A percentile compares a stretch with the other conserved stretches of the same genome.
Evolutionary conservation across 2,329 filamentous ascomycete genomes (phyloP).

Genomic region (Hymenoscyphus infarciens): DNA sequence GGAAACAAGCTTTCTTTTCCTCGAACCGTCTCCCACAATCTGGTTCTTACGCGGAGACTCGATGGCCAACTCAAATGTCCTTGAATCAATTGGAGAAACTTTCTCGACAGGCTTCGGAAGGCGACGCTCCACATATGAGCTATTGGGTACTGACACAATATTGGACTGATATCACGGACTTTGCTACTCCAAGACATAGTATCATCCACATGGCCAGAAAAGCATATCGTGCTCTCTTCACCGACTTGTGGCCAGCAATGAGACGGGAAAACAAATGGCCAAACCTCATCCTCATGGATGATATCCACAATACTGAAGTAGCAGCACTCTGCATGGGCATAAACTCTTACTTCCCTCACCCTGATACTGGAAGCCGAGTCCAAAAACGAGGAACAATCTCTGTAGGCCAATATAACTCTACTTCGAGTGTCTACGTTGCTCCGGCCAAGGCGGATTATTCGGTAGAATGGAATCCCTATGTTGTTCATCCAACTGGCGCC

Average conservation of each 20-base stretch:
- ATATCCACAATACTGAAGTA: constrained; percentile 17
- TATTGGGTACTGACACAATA: constrained; percentile 21
- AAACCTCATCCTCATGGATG: constrained; percentile 14
- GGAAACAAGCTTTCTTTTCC: constrained; percentile 17
- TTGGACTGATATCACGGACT: constrained; percentile 7
- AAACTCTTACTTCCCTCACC: constrained; percentile 9
- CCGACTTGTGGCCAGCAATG: background rate
- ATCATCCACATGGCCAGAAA: constrained; percentile 16
- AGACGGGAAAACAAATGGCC: background rate
- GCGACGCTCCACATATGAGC: constrained; percentile 10
- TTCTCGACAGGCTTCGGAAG: background rate
- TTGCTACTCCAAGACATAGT: constrained; percentile 4
- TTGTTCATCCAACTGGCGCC: too few species aligned
- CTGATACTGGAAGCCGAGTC: background rate
- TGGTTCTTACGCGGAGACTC: constrained; percentile 21
- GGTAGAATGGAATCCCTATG: too few species aligned
- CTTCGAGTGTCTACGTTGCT: too few species aligned
- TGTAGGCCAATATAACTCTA: background rate
- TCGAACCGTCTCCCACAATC: constrained; percentile 10
- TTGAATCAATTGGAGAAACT: constrained; percentile 19
- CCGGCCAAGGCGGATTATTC: too few species aligned
- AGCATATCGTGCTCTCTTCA: constrained; percentile 14
- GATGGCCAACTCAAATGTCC: constrained; percentile 7
- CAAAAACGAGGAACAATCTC: background rate
- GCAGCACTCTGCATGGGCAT: constrained; percentile 20